A percentile compares a stretch with the other conserved stretches of the same genome.
Evolutionary conservation across 495 filamentous ascomycete species (phyloP).

Genomic region (Neurospora sp.): DNA sequence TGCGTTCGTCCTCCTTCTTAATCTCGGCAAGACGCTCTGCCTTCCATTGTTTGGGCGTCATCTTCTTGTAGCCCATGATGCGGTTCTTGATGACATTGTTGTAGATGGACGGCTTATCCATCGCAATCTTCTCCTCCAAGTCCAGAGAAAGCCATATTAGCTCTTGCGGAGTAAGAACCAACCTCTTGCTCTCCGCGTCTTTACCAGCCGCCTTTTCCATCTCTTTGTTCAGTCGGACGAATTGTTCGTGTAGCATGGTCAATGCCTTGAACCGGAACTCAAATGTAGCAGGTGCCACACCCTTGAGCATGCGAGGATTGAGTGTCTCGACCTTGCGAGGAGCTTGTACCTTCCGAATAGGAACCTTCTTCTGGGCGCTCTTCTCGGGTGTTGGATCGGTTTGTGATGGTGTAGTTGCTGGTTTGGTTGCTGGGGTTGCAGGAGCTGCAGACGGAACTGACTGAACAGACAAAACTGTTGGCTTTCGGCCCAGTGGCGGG

Average conservation of each 20-base stretch:
- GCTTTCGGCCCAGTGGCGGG: slow-evolving; percentile 23
- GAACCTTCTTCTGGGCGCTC: neutral
- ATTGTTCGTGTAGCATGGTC: slow-evolving; percentile 62
- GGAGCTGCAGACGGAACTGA: neutral
- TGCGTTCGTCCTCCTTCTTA: slow-evolving; percentile 20
- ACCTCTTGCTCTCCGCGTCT: slow-evolving; percentile 21
- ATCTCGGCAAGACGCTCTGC: slow-evolving; percentile 25
- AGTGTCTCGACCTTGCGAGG: slow-evolving; percentile 43
- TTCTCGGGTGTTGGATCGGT: neutral
- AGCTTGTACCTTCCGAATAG: slow-evolving; percentile 4
- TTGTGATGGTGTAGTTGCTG: neutral
- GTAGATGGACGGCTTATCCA: slow-evolving; percentile 58
- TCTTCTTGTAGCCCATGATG: slow-evolving; percentile 63
- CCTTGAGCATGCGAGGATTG: slow-evolving; percentile 70
- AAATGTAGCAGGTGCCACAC: slow-evolving; percentile 57
- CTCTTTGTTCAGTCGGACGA: slow-evolving; percentile 61
- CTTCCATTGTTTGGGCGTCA: slow-evolving; percentile 58
- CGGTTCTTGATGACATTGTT: slow-evolving; percentile 69
- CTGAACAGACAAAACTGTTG: neutral
- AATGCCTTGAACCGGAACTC: slow-evolving; percentile 55
- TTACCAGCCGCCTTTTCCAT: slow-evolving; percentile 39
- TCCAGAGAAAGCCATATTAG: slow-evolving; percentile 72
- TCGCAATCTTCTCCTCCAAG: slow-evolving; percentile 71
- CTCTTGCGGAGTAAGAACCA: slow-evolving; percentile 56
- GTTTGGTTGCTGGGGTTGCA: neutral